Conservation (phyloP, 2,329 filamentous ascomycete species). For the Fusarium devonianum region DNA sequence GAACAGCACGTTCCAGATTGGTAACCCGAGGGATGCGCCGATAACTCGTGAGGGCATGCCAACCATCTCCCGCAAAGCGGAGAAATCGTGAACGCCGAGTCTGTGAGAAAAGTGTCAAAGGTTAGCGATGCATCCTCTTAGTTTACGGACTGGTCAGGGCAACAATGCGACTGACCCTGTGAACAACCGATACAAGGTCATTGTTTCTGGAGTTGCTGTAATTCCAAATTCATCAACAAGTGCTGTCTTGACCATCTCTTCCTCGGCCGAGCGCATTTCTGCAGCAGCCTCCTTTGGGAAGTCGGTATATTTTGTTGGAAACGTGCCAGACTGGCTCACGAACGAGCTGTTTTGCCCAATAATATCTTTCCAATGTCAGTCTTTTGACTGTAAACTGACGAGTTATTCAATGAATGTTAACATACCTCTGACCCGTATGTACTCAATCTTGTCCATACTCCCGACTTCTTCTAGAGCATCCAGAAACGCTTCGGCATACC, state of each 20-base stretch:
- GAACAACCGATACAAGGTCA: not conserved
- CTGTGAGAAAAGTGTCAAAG: not conserved
- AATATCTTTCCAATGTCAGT: slow-evolving; percentile 28
- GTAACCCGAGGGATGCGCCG: slow-evolving; percentile 12
- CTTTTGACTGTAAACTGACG: no score
- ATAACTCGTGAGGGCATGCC: slow-evolving; percentile 20
- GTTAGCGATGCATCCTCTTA: slow-evolving; percentile 6
- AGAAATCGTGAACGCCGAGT: slow-evolving; percentile 6
- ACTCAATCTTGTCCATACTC: slow-evolving; percentile 58
- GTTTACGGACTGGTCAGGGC: slow-evolving; percentile 2
- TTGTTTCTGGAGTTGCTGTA: slow-evolving; percentile 3
- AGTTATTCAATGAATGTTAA: not conserved
- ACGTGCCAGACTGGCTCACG: slow-evolving; percentile 57
- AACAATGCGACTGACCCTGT: slow-evolving; percentile 3
- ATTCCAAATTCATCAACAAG: slow-evolving; percentile 21
- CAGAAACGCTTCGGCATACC: slow-evolving; percentile 64
- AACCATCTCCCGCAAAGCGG: slow-evolving; percentile 16
- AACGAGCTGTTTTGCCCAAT: slow-evolving; percentile 61
- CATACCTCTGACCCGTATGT: slow-evolving; percentile 54
- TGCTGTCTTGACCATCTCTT: slow-evolving; percentile 28
- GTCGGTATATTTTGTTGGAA: slow-evolving; percentile 48
- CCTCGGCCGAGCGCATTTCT: slow-evolving; percentile 3
- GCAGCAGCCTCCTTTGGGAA: slow-evolving; percentile 10
- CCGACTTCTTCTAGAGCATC: slow-evolving; percentile 62
- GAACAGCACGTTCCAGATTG: slow-evolving; percentile 35